A percentile compares a stretch with the other conserved stretches of the same genome.
These are phyloP conservation scores for Porodaedalea pini DNA, from an alignment of 1,284 basidiomycete species.

Conservation along the genomic window DNA sequence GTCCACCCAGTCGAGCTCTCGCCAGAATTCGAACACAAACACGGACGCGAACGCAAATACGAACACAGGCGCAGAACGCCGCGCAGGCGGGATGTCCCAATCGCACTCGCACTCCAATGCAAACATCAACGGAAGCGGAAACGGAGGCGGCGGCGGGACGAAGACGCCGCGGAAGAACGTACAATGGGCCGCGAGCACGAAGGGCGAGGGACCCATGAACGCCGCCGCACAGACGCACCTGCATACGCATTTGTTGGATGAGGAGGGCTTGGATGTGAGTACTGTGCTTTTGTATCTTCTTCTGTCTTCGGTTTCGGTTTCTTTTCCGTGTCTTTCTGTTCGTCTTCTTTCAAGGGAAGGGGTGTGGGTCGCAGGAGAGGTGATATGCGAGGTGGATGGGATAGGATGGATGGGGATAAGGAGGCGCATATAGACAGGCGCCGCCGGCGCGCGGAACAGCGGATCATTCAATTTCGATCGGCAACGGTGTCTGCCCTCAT, in stretches of 20 bases:
- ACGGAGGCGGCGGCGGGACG: constrained; percentile 24
- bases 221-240: neutral
- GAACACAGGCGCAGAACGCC: neutral
- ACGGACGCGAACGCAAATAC: neutral
- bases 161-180: constrained; percentile 45
- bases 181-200: constrained; percentile 37
- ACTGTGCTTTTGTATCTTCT: neutral
- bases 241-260: constrained; percentile 39
- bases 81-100: neutral
- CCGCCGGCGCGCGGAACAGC: neutral
- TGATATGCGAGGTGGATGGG: too few species aligned
- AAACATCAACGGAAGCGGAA: neutral
- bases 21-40: too few species aligned
- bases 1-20: neutral
- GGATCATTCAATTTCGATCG: neutral
- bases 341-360: too few species aligned
- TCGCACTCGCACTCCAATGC: neutral
- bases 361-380: too few species aligned
- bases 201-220: constrained; percentile 15
- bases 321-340: neutral
- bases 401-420: neutral
- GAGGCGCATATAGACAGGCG: neutral
- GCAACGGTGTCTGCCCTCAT: too few species aligned
- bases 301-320: neutral
- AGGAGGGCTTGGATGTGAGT: constrained; percentile 46